Base-by-base conservation (phyloP, 169 alveolate species). In the Plasmodium coatneyi region DNA sequence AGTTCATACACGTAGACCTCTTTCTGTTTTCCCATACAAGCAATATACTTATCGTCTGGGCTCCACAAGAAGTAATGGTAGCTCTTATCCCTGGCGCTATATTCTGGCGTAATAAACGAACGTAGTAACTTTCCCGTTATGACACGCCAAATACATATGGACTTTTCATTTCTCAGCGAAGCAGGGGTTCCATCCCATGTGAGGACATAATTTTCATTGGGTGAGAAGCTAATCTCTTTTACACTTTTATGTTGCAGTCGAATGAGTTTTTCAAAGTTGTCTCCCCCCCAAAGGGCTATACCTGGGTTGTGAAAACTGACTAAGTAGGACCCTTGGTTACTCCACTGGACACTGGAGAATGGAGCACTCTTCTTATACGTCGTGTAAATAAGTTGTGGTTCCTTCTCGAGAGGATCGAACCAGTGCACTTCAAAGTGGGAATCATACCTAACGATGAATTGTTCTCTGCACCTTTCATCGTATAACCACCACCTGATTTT, bases 161-260 rank as follows among this genome's bases (percentile, higher is more conserved):
- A 97, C 82, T 95, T 96, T 74, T 97, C 99, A 92, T 96, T 95
- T 83, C 96, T 93, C 71, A 96, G 93, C n/a, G 95, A 95, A 19
- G 95, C 97, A 1, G 97, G 97, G 49, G 97, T 95, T 16, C 99
- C 99, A 82, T 97, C 99, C 99, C 99, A 97, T 1, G 99, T 96
- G 39, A 97, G 84, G 80, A 97, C 92, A 95, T 97, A 97, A 70
- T 97, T 98, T 81, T 97, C 99, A 66, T 96, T 96, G 1, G 99
- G 99, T 10, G 98, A 97, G 80, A 97, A 97, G 66, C 87, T 96
- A 41, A 96, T 96, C 84, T 96, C 96, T 74, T 96, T 97, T 32
- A 97, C 99, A 92, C 97, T 97, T 74, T 97, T 96, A 93, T 97
- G 99, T 86, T 97, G 98, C 81, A 96, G 96, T 39, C 98, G 84